Evolutionary conservation across 225 moss, liverwort and hornwort species (phyloP), one percentile per base, ranked within the genome.

Genomic region (Marchantia polymorpha): DNA sequence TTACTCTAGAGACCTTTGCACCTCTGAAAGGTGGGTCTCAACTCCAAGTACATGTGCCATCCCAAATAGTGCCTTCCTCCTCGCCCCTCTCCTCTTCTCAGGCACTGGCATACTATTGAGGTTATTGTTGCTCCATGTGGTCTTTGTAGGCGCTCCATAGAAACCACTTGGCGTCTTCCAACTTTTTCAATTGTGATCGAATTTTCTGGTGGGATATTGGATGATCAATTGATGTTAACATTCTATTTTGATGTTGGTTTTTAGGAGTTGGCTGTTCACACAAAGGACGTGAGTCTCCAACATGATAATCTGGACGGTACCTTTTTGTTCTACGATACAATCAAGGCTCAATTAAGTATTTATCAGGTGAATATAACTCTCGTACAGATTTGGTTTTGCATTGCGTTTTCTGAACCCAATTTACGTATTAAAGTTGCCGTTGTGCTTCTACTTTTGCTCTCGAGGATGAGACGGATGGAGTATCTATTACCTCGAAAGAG

Each of bases 291-390:
- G 76, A 92, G 83, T 88, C 83, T 95, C 76, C 91, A 91, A 82
- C 89, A 91, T 82, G 95, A 92, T 72, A 88, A 83, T 11, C 72
- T 99, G 87, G 95, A 99, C 86, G 89, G 92, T 73, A 88, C 99
- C 79, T 99, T 99, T 91, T 88, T 91, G 82, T 95, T 99, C 77
- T 99, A 99, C 82, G 93, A 95, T 77, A 83, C 82, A 79, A 93
- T 91, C 0, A 95, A 90, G 81, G 93, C 92, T 72, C 89, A 91
- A 83, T 90, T 99, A 46, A 93, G 87, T 85, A 91, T 95, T 64
- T 83, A 99, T 67, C 96, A 96, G 92, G 96, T 94, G 77, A 69
- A 76, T 7, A 13, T 10, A 46, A 46, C 4, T 60, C 7, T 14
- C 31, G 7, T 31, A 14, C 67, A 6, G 30, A 3, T 22, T 49